phyloP scores from a whole-genome alignment of 1,284 basidiomycete species.

The Ceratobasidium sp. region DNA sequence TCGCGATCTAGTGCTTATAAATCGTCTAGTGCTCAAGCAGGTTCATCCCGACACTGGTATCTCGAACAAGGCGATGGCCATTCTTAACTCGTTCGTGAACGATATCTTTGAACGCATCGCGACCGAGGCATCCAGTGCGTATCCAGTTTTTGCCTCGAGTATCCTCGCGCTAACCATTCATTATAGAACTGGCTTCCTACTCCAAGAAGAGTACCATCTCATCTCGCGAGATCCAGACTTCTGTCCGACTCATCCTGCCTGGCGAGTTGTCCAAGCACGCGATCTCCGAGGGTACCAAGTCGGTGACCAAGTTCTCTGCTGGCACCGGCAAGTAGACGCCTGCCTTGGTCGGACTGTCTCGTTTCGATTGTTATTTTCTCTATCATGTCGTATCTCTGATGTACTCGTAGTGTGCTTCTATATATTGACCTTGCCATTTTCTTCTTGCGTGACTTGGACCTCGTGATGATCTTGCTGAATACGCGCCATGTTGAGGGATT shows the following conservation, averaged over 20 bases:
- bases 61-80: conserved; percentile 96
- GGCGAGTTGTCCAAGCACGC: conserved; percentile 87
- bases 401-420: conserved; percentile 42
- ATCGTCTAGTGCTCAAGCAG: conserved; percentile 78
- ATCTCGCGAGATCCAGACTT: conserved; percentile 93
- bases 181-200: conserved; percentile 79
- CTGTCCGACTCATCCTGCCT: conserved; percentile 91
- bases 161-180: not conserved
- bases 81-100: conserved; percentile 93
- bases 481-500: too few relatives aligned
- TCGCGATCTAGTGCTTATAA: conserved; percentile 35
- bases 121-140: conserved; percentile 80
- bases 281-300: conserved; percentile 74
- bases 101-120: conserved; percentile 95
- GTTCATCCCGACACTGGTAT: conserved; percentile 98
- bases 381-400: conserved; percentile 27
- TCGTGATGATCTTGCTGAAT: too few relatives aligned
- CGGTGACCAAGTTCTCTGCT: conserved; percentile 54
- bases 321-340: conserved; percentile 54
- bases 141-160: not conserved
- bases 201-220: conserved; percentile 96
- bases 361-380: not conserved
- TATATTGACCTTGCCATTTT: conserved; percentile 34
- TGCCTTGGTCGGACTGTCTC: conserved; percentile 16
- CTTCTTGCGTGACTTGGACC: not conserved